Percentiles rank a stretch among this genome's conserved stretches.
Evolutionary conservation across 257 asterid genomes (phyloP).

Genomic region (Solanum commersonii): DNA sequence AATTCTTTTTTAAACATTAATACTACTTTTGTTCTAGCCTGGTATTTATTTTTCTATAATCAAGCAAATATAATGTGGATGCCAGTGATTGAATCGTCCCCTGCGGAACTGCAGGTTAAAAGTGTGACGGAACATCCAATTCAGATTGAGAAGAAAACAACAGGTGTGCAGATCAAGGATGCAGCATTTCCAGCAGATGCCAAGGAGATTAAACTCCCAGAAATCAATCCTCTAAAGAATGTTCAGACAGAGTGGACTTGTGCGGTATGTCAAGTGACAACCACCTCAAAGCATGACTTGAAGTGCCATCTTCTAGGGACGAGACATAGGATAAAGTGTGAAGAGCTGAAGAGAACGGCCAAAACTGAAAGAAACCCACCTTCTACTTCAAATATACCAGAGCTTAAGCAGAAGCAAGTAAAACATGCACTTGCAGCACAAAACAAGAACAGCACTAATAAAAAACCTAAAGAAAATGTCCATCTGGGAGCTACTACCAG

Average conservation of each 20-base stretch:
- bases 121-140: neutral
- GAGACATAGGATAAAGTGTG: slow-evolving; percentile 14
- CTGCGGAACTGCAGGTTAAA: neutral
- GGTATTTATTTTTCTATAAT: neutral
- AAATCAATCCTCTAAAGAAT: neutral
- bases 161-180: slow-evolving; percentile 1
- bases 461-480: neutral
- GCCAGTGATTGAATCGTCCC: neutral
- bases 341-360: neutral
- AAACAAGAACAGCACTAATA: neutral
- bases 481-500: neutral
- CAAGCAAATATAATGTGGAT: neutral
- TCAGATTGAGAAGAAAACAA: neutral
- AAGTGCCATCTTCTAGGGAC: slow-evolving; percentile 25
- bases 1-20: neutral
- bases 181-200: neutral
- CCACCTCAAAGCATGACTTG: slow-evolving; percentile 10
- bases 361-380: neutral
- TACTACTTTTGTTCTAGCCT: neutral
- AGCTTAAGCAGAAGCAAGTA: neutral
- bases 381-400: neutral
- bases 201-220: neutral
- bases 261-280: slow-evolving; percentile 18
- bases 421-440: neutral
- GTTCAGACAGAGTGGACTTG: slow-evolving; percentile 28